Base-by-base conservation (phyloP, 768 basidiomycete species). In the Auriculariales sp. region DNA sequence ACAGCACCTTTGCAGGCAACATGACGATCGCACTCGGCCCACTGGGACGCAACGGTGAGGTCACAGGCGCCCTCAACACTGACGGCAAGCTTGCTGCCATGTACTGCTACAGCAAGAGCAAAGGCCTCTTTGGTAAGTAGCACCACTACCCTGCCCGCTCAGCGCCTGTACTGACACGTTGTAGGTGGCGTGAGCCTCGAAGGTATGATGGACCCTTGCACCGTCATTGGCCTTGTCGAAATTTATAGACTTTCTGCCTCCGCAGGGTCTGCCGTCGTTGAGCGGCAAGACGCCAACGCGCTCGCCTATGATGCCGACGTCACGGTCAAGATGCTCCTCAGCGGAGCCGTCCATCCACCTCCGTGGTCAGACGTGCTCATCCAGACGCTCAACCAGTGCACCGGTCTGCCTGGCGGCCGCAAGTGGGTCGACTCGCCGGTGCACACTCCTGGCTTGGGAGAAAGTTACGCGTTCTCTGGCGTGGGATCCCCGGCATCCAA, bases 41-140 rank as follows among this genome's bases (percentile, higher is more conserved):
- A 9, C 68, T 98, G 1, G 94, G 94, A 19, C 80, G 94, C 27
- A 97, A 91, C 59, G 88, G 86, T n/a, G 94, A 98, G 67, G 94
- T 91, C 3, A 72, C 71, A 2, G 92, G 90, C 15, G 71, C 88
- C 0, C 55, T 98, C 39, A 95, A 79, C 58, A 74, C 85, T 1
- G 84, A 78, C 46, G 93, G 93, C 42, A 87, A 81, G 59, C 68
- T 95, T 3, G 88, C 94, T 4, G 91, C 92, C 30, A 95, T 98
- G 91, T 89, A 90, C 63, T 86, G 82, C 59, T 91, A 91, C 59
- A 85, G 83, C 6, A 94, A 93, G 63, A 92, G 92, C 1, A 78
- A 86, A 49, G 94, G 94, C 19, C 74, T 97, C 3, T 97, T 95
- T 53, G 93, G 94, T 44, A 22, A 4, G 39, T 25, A 22, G 10